Percentiles rank a stretch among this genome's conserved stretches.
These are phyloP conservation scores for Yamadazyma mexicana DNA, from an alignment of 1,139 yeast genomes.

Conservation along the genomic window DNA sequence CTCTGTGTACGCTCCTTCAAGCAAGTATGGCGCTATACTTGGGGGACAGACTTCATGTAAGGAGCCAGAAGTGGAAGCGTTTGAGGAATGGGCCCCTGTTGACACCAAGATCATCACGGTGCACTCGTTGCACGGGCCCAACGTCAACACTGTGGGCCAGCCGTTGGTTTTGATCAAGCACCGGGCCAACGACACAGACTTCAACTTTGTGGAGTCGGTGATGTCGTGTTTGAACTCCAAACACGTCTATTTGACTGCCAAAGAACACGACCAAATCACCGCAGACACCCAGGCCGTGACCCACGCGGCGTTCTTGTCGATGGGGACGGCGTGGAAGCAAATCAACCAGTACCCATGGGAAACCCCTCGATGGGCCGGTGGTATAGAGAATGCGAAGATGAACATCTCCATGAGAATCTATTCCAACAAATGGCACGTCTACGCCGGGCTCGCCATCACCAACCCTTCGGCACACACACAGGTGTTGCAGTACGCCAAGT, in stretches of 20 bases:
- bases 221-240: constrained; percentile 77
- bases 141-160: constrained; percentile 84
- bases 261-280: constrained; percentile 89
- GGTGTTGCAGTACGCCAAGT: constrained; percentile 83
- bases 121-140: constrained; percentile 95
- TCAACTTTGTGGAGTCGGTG: constrained; percentile 60
- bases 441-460: constrained; percentile 94
- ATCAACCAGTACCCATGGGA: constrained; percentile 91
- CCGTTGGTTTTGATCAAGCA: constrained; percentile 87
- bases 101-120: constrained; percentile 84
- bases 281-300: constrained; percentile 99
- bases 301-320: constrained; percentile 92
- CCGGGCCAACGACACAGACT: constrained; percentile 57
- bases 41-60: constrained; percentile 99
- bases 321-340: constrained; percentile 96
- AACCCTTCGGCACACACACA: constrained; percentile 94
- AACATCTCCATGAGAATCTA: constrained; percentile 87
- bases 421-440: constrained; percentile 96
- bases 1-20: constrained; percentile 74
- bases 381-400: constrained; percentile 92
- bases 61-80: constrained; percentile 84
- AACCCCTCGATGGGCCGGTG: constrained; percentile 84
- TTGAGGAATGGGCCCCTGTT: constrained; percentile 68
- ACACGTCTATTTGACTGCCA: constrained; percentile 73
- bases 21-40: constrained; percentile 83